Conservation (phyloP, 495 filamentous ascomycete species). For the Hypoxylon cercidicola region DNA sequence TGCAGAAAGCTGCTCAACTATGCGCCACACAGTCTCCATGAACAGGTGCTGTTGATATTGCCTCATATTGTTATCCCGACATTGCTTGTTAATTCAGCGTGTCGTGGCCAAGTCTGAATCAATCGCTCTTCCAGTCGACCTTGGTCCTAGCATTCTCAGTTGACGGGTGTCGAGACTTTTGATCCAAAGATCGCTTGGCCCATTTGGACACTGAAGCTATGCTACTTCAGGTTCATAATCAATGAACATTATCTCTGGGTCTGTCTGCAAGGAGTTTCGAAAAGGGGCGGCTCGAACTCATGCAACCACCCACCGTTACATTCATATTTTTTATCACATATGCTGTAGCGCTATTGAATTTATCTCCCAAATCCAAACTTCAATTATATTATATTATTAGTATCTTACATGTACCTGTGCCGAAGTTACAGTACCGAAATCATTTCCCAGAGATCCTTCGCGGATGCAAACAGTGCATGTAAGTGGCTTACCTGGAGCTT, state of each 20-base stretch:
- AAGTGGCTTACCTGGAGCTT: constrained; percentile 8
- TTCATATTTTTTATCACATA: constrained; percentile 36
- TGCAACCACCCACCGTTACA: constrained; percentile 44
- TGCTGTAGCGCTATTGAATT: constrained; percentile 15
- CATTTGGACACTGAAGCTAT: constrained; percentile 19
- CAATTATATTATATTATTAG: constrained; percentile 4
- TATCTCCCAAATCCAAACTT: constrained; percentile 12
- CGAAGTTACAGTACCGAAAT: background rate
- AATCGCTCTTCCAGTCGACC: constrained; percentile 17
- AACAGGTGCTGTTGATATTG: constrained; percentile 6
- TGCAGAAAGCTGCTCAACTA: constrained; percentile 2
- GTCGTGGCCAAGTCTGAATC: constrained; percentile 10
- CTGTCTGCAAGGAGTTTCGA: constrained; percentile 36
- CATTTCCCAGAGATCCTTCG: constrained; percentile 2
- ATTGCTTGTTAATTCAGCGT: constrained; percentile 24
- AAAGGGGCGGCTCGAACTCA: constrained; percentile 40
- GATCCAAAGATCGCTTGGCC: constrained; percentile 15
- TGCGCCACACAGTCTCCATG: background rate
- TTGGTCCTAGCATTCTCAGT: constrained; percentile 4
- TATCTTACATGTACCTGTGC: constrained; percentile 9
- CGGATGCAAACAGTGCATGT: constrained; percentile 1
- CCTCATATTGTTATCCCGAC: constrained; percentile 20
- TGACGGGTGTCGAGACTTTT: constrained; percentile 1
- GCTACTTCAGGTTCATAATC: constrained; percentile 14
- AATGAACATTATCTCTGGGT: constrained; percentile 23